Percentiles rank a stretch among this genome's conserved stretches.
These are phyloP conservation scores for Agaricales sp. DNA, from an alignment of 1,284 basidiomycete genomes.

Conservation along the genomic window DNA sequence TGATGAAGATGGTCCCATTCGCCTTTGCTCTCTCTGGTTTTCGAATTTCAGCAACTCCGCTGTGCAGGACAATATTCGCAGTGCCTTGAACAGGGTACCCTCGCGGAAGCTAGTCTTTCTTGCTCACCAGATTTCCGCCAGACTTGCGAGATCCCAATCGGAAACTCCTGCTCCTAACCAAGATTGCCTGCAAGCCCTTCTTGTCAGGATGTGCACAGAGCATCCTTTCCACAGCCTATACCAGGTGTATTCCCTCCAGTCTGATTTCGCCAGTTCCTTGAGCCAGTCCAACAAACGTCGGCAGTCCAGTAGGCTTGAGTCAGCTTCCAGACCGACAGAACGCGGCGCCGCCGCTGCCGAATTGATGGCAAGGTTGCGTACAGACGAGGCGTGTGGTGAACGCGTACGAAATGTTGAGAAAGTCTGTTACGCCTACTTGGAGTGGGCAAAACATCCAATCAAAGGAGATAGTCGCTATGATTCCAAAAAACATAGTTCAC, in stretches of 20 bases:
- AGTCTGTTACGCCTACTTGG: conserved; percentile 65
- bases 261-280: background rate
- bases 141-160: conserved; percentile 42
- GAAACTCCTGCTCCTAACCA: conserved; percentile 39
- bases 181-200: conserved; percentile 49
- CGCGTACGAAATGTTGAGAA: conserved; percentile 52
- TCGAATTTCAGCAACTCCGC: conserved; percentile 60
- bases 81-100: conserved; percentile 55
- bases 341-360: conserved; percentile 59
- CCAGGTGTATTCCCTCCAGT: conserved; percentile 69
- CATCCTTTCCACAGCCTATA: conserved; percentile 95
- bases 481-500: conserved; percentile 13
- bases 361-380: conserved; percentile 55
- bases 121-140: conserved; percentile 86
- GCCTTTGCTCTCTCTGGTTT: conserved; percentile 89
- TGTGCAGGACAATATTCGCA: conserved; percentile 41
- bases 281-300: conserved; percentile 19
- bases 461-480: conserved; percentile 21
- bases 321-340: conserved; percentile 34
- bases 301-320: conserved; percentile 29
- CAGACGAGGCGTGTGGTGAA: conserved; percentile 23
- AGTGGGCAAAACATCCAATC: conserved; percentile 70
- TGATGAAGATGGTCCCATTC: conserved; percentile 72
- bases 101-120: conserved; percentile 87
- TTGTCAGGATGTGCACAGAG: conserved; percentile 74